Evolutionary conservation across 176 grass and related monocot species (phyloP).

Genomic region (Aechmea fasciata): DNA sequence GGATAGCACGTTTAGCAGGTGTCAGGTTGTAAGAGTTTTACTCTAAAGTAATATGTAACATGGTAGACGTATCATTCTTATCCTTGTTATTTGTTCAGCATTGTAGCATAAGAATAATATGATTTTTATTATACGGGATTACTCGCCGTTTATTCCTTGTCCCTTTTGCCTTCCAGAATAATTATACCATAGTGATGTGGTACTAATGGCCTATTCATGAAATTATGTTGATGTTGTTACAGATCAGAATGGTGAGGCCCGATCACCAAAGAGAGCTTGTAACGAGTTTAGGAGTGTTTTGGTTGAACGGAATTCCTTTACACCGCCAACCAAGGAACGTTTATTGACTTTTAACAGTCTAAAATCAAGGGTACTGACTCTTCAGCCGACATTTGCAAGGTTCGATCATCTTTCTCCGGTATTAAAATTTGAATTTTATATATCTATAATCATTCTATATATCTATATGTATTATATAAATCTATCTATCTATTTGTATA

Average conservation of each 20-base stretch:
- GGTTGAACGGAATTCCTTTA: conserved; percentile 44
- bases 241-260: conserved; percentile 40
- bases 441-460: too few relatives aligned
- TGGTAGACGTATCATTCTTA: too few relatives aligned
- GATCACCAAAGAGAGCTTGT: conserved; percentile 57
- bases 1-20: too few relatives aligned
- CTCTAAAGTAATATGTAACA: too few relatives aligned
- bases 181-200: not conserved
- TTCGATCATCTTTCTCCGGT: conserved; percentile 28
- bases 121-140: too few relatives aligned
- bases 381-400: conserved; percentile 88
- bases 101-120: too few relatives aligned
- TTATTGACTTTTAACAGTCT: conserved; percentile 21
- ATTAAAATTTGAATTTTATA: not conserved
- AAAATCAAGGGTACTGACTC: conserved; percentile 62
- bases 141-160: not conserved
- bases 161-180: not conserved
- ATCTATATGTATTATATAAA: not conserved
- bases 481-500: not conserved
- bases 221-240: conserved; percentile 7
- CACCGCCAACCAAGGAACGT: conserved; percentile 62
- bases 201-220: not conserved
- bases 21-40: too few relatives aligned
- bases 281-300: conserved; percentile 49
- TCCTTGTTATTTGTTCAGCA: too few relatives aligned